A percentile compares a stretch with the other conserved stretches of the same genome.
Conservation (phyloP, 495 filamentous ascomycete species). For the Penicillium parvum region DNA sequence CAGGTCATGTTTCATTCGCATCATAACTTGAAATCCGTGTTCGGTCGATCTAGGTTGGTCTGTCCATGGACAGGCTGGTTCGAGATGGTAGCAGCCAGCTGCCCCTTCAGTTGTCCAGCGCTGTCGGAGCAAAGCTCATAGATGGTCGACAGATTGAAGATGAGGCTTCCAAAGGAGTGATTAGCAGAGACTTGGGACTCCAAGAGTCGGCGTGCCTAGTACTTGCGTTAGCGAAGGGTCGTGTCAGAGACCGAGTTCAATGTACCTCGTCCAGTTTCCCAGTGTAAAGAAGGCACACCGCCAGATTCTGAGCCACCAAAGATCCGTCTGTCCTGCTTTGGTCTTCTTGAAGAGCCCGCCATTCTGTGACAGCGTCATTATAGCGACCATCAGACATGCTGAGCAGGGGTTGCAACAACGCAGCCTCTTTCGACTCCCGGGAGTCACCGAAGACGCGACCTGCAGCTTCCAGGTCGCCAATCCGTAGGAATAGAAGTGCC, state of each 20-base stretch:
- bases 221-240: conserved; percentile 5
- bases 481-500: conserved; percentile 65
- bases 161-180: conserved; percentile 63
- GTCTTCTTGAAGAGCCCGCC: conserved; percentile 52
- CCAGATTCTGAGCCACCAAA: conserved; percentile 72
- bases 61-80: conserved; percentile 37
- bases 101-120: conserved; percentile 60
- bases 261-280: conserved; percentile 69
- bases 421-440: conserved; percentile 19
- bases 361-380: conserved; percentile 54
- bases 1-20: conserved; percentile 5
- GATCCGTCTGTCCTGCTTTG: conserved; percentile 26
- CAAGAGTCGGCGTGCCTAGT: conserved; percentile 53
- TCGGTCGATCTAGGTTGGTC: conserved; percentile 64
- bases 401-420: conserved; percentile 58
- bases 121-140: conserved; percentile 88
- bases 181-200: conserved; percentile 58
- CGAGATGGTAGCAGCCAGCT: conserved; percentile 66
- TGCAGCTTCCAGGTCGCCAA: conserved; percentile 73
- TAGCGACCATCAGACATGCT: conserved; percentile 78
- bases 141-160: conserved; percentile 86
- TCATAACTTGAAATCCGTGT: conserved; percentile 76
- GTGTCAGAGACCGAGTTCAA: neutral
- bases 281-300: conserved; percentile 76
- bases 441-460: conserved; percentile 35